Evolutionary conservation across 2,329 filamentous ascomycete species (phyloP).

Genomic region (Ophiocordyceps unilateralis): DNA sequence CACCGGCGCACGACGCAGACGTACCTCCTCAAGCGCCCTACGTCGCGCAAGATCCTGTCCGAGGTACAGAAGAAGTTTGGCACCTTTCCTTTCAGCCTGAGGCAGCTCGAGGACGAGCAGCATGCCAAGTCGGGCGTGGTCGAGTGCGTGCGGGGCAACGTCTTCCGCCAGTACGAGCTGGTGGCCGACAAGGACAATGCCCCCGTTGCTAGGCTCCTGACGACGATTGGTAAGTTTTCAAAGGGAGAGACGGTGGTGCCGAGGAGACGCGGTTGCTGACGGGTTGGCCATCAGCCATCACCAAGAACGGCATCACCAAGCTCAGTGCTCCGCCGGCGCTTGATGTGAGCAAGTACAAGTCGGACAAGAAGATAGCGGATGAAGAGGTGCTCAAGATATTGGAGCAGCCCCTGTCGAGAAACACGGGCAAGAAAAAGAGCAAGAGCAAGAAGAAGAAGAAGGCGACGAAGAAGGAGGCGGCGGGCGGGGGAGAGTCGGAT

Average conservation of each 20-base stretch:
- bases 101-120: slow-evolving; percentile 92
- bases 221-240: slow-evolving; percentile 80
- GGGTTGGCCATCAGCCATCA: slow-evolving; percentile 48
- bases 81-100: slow-evolving; percentile 91
- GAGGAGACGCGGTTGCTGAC: not conserved
- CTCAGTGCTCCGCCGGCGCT: slow-evolving; percentile 59
- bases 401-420: slow-evolving; percentile 70
- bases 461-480: slow-evolving; percentile 27
- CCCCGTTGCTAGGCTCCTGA: slow-evolving; percentile 73
- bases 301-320: slow-evolving; percentile 89
- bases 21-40: slow-evolving; percentile 85
- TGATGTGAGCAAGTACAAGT: slow-evolving; percentile 71
- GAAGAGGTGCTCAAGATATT: slow-evolving; percentile 92
- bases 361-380: slow-evolving; percentile 95
- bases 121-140: slow-evolving; percentile 90
- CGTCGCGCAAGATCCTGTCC: slow-evolving; percentile 78
- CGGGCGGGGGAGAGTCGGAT: slow-evolving; percentile 4
- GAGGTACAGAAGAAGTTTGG: slow-evolving; percentile 97
- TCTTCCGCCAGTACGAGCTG: slow-evolving; percentile 91
- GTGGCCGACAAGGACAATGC: slow-evolving; percentile 83
- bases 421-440: slow-evolving; percentile 88
- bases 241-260: no score
- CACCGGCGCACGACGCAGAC: slow-evolving; percentile 86
- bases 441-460: slow-evolving; percentile 65
- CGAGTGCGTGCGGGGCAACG: slow-evolving; percentile 84